These are phyloP conservation scores for Xylariaceae sp. DNA, from an alignment of 2,329 filamentous ascomycete species.

Conservation along the genomic window DNA sequence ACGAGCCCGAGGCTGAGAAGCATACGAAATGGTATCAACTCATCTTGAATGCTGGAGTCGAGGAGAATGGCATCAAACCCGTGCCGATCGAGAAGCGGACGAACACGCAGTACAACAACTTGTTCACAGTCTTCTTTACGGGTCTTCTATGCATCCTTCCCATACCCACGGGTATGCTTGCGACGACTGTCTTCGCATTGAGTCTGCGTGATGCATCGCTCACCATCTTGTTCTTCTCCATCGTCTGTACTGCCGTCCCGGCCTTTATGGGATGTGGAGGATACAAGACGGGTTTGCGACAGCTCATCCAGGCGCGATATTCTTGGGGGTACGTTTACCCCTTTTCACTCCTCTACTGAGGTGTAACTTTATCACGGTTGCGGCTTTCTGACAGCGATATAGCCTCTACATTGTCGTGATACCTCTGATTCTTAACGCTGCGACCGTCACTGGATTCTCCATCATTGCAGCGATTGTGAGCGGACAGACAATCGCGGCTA, in stretches of 20 bases:
- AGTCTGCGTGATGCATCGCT: constrained; percentile 52
- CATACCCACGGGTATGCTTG: constrained; percentile 58
- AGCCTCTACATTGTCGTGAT: constrained; percentile 46
- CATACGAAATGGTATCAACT: constrained; percentile 40
- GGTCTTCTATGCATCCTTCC: constrained; percentile 54
- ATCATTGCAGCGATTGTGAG: constrained; percentile 54
- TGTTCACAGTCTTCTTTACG: constrained; percentile 60
- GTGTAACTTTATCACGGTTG: too few species aligned
- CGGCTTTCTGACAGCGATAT: too few species aligned
- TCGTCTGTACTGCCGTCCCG: constrained; percentile 50
- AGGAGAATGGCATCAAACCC: constrained; percentile 53
- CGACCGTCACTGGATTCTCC: constrained; percentile 54
- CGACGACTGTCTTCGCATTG: constrained; percentile 49
- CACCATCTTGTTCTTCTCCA: constrained; percentile 56
- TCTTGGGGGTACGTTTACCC: constrained; percentile 45
- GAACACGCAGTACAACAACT: constrained; percentile 46
- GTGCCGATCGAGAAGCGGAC: constrained; percentile 52
- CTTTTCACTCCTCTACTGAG: neutral
- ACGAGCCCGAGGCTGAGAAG: constrained; percentile 27
- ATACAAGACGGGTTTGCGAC: constrained; percentile 54
- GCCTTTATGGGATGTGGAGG: constrained; percentile 54
- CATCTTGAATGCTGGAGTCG: constrained; percentile 43
- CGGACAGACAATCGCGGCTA: constrained; percentile 48
- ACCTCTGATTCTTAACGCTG: constrained; percentile 28
- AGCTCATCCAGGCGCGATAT: constrained; percentile 59